Conservation (phyloP, 345 rosid genomes). For the Raphanus raphanistrum region DNA sequence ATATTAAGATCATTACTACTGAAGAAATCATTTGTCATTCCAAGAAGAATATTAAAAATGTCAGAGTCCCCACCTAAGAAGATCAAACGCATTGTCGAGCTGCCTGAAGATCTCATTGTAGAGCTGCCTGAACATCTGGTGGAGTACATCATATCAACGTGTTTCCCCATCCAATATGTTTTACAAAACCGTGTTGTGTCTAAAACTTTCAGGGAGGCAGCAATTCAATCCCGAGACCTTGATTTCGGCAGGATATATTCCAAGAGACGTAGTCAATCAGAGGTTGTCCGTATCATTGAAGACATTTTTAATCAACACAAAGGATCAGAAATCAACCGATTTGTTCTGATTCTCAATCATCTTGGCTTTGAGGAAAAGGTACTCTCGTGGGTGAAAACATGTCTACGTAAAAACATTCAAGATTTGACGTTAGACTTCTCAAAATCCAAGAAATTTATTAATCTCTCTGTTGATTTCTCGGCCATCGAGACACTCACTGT, state of each 20-base stretch:
- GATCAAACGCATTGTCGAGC: neutral
- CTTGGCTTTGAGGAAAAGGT: neutral
- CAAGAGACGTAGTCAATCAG: neutral
- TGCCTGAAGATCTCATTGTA: neutral
- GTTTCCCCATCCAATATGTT: neutral
- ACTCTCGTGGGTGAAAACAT: neutral
- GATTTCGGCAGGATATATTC: neutral
- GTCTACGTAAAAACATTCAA: neutral
- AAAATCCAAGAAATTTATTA: neutral
- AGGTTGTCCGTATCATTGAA: neutral
- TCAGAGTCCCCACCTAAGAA: neutral
- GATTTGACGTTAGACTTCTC: slow-evolving; percentile 21
- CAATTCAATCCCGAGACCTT: neutral
- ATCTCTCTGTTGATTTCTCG: neutral
- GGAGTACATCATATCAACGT: neutral
- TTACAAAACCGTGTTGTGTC: neutral
- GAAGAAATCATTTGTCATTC: neutral
- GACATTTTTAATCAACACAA: neutral
- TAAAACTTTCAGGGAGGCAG: neutral
- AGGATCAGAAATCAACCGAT: neutral
- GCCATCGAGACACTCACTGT: neutral
- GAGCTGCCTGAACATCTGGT: neutral
- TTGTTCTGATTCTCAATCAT: neutral
- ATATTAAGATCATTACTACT: neutral
- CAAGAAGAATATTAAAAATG: neutral